Evolutionary conservation across 1,139 yeast species (phyloP).

Genomic region (Saccharomycopsis hybrid): DNA sequence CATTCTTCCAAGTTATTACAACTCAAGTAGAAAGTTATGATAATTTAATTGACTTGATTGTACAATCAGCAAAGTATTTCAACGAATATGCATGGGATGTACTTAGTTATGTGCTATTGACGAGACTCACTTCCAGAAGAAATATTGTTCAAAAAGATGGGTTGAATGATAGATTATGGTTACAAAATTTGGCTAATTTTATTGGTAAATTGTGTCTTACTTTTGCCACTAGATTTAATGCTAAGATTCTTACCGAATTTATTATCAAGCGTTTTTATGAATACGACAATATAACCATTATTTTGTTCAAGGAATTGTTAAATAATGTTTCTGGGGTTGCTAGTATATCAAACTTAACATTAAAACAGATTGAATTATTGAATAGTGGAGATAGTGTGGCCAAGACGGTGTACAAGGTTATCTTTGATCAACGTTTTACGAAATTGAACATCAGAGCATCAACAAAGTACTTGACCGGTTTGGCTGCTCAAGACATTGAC

Average conservation of each 20-base stretch:
- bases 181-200: conserved; percentile 64
- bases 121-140: conserved; percentile 67
- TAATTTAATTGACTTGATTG: conserved; percentile 71
- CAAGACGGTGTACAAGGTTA: conserved; percentile 50
- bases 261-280: conserved; percentile 59
- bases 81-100: conserved; percentile 84
- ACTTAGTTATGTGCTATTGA: conserved; percentile 64
- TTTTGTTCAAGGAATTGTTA: conserved; percentile 64
- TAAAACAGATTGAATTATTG: conserved; percentile 58
- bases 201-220: conserved; percentile 56
- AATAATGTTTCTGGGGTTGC: conserved; percentile 80
- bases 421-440: conserved; percentile 41
- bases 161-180: conserved; percentile 77
- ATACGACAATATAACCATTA: conserved; percentile 57
- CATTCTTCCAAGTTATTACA: conserved; percentile 58
- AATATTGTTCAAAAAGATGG: conserved; percentile 73
- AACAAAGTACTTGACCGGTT: conserved; percentile 40
- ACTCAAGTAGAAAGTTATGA: conserved; percentile 88
- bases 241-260: conserved; percentile 52
- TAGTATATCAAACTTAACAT: conserved; percentile 56
- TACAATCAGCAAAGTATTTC: conserved; percentile 74
- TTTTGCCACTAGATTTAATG: conserved; percentile 43
- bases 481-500: conserved; percentile 35
- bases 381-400: conserved; percentile 60
- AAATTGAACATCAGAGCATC: conserved; percentile 41